Conservation (phyloP, 495 filamentous ascomycete species). For the Hypoxylon fuscum region DNA sequence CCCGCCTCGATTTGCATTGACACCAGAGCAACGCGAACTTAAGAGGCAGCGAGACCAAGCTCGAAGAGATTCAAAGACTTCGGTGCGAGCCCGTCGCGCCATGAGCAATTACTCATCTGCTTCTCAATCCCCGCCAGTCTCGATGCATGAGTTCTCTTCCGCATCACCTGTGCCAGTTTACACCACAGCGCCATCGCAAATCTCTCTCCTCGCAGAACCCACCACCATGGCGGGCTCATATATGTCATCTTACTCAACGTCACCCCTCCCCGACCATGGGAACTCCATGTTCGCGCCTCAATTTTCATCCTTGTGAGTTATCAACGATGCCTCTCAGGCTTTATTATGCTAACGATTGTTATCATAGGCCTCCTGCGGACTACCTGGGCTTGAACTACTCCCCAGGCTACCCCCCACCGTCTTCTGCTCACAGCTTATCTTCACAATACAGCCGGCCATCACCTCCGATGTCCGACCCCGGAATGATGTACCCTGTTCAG, state of each 20-base stretch:
- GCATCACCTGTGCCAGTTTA: conserved; percentile 56
- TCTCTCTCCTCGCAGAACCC: conserved; percentile 57
- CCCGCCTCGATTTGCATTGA: conserved; percentile 55
- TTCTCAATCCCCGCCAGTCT: conserved; percentile 52
- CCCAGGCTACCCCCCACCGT: conserved; percentile 48
- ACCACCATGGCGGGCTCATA: conserved; percentile 49
- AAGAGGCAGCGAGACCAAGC: conserved; percentile 60
- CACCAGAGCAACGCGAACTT: conserved; percentile 58
- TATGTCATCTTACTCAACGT: conserved; percentile 52
- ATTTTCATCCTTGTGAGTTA: conserved; percentile 43
- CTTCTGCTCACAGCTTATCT: conserved; percentile 49
- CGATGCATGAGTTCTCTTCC: conserved; percentile 51
- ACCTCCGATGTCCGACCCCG: conserved; percentile 49
- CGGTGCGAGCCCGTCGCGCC: conserved; percentile 49
- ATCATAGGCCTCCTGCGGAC: conserved; percentile 41
- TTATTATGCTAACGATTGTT: conserved; percentile 23
- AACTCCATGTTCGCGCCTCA: conserved; percentile 50
- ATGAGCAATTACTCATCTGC: conserved; percentile 54
- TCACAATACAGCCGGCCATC: conserved; percentile 54
- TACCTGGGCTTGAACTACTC: conserved; percentile 49
- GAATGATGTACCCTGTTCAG: conserved; percentile 56
- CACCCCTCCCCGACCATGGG: conserved; percentile 53
- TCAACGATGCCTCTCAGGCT: neutral
- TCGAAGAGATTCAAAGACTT: conserved; percentile 53
- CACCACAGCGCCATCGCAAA: conserved; percentile 54